These are phyloP conservation scores for Saccharomycopsis sp. DNA, from an alignment of 805 yeast genomes.

Conservation along the genomic window DNA sequence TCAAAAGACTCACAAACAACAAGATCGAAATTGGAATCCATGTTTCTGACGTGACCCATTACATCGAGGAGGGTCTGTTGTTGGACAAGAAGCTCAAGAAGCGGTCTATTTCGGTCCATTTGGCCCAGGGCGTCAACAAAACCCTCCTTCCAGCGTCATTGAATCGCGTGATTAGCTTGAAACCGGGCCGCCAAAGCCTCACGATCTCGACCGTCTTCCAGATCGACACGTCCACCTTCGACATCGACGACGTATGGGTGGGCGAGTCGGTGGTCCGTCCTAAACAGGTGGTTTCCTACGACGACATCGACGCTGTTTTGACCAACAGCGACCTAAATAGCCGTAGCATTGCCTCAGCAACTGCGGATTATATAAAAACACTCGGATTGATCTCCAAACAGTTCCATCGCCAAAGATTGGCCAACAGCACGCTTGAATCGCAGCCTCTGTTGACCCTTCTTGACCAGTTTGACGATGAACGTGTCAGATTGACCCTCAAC, in stretches of 20 bases:
- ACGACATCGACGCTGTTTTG: constrained; percentile 48
- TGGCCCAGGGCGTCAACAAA: constrained; percentile 66
- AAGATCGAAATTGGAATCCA: constrained; percentile 82
- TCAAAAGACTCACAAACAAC: constrained; percentile 52
- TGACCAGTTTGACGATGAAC: constrained; percentile 82
- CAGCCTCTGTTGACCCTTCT: constrained; percentile 53
- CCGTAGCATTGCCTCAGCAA: constrained; percentile 40
- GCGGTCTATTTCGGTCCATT: constrained; percentile 80
- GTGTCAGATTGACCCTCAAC: constrained; percentile 63
- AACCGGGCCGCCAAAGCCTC: constrained; percentile 51
- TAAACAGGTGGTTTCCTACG: constrained; percentile 47
- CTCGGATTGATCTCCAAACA: constrained; percentile 59
- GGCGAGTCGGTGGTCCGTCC: constrained; percentile 68
- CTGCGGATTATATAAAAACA: constrained; percentile 59
- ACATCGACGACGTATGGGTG: constrained; percentile 69
- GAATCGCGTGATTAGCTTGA: constrained; percentile 54
- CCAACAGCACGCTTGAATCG: constrained; percentile 41
- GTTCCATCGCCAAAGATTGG: constrained; percentile 61
- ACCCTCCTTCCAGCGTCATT: constrained; percentile 65
- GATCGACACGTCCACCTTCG: constrained; percentile 64
- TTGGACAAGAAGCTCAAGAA: constrained; percentile 87
- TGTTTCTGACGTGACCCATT: constrained; percentile 71
- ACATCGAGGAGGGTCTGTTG: constrained; percentile 62
- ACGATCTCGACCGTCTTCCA: constrained; percentile 76
- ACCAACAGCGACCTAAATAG: constrained; percentile 19